Conservation (phyloP, 139 green algal species). For the Nannochloris sp. region DNA sequence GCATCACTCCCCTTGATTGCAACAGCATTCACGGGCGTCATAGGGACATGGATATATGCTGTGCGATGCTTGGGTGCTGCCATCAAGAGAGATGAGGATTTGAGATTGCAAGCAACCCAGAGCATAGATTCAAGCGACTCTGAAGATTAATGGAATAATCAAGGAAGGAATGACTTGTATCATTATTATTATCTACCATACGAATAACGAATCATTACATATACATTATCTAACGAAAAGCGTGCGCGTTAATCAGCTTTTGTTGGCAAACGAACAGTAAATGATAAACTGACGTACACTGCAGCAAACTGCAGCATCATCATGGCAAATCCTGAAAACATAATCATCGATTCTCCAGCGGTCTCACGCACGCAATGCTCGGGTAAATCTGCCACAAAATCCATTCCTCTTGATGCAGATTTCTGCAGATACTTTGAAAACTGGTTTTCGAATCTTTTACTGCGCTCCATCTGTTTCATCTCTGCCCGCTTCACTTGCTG, state of each 20-base stretch:
- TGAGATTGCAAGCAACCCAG: slow-evolving; percentile 6
- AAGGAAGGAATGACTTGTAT: slow-evolving; percentile 1
- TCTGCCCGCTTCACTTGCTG: slow-evolving; percentile 4
- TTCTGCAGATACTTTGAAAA: slow-evolving; percentile 11
- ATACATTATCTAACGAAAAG: not conserved
- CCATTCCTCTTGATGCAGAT: not conserved
- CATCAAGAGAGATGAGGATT: slow-evolving; percentile 19
- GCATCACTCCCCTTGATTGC: slow-evolving; percentile 47
- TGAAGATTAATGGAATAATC: not conserved
- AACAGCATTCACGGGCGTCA: slow-evolving; percentile 36
- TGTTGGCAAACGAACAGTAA: slow-evolving; percentile 21
- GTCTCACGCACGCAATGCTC: slow-evolving; percentile 34
- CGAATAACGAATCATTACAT: not conserved
- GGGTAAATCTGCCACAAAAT: slow-evolving; percentile 17
- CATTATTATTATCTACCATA: not conserved
- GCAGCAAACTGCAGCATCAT: slow-evolving; percentile 23
- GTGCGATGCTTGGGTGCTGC: slow-evolving; percentile 21
- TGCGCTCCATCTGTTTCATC: not conserved
- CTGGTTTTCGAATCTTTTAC: slow-evolving; percentile 8
- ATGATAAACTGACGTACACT: slow-evolving; percentile 25
- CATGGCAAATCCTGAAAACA: slow-evolving; percentile 8
- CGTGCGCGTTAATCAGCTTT: slow-evolving; percentile 24
- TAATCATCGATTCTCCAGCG: slow-evolving; percentile 10
- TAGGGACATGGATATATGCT: slow-evolving; percentile 43
- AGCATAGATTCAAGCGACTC: not conserved